Conservation (phyloP, 2,329 filamentous ascomycete genomes). For the Clonostachys rosea region DNA sequence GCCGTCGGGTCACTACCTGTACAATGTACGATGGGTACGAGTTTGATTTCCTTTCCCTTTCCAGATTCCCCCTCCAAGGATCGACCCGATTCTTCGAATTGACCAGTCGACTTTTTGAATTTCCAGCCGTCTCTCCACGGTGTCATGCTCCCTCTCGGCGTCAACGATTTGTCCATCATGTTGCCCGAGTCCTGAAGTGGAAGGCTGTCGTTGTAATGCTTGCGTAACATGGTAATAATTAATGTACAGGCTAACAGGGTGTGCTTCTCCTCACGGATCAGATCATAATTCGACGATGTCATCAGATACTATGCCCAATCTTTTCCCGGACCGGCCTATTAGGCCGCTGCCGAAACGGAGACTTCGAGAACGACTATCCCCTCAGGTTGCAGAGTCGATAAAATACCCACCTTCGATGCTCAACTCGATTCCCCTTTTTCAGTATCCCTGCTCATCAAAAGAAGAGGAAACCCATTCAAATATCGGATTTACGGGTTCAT, state of each 20-base stretch:
- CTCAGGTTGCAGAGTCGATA: slow-evolving; percentile 78
- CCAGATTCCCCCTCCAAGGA: too few species aligned
- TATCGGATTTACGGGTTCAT: slow-evolving; percentile 9
- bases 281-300: slow-evolving; percentile 52
- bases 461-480: slow-evolving; percentile 28
- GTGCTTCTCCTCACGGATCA: slow-evolving; percentile 14
- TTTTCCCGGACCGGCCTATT: slow-evolving; percentile 88
- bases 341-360: slow-evolving; percentile 86
- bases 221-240: too few species aligned
- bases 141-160: too few species aligned
- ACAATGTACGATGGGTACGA: slow-evolving; percentile 38
- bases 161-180: too few species aligned
- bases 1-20: slow-evolving; percentile 5
- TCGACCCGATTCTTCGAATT: too few species aligned
- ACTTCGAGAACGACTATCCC: slow-evolving; percentile 80
- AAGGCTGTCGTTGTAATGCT: too few species aligned
- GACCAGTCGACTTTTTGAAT: too few species aligned
- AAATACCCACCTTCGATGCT: slow-evolving; percentile 75
- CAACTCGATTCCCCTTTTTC: slow-evolving; percentile 70
- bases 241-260: slow-evolving; percentile 19
- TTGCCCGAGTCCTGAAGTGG: too few species aligned
- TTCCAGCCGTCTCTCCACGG: too few species aligned
- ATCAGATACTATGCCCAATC: slow-evolving; percentile 71
- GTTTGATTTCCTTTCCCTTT: slow-evolving; percentile 8
- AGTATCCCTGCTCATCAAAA: slow-evolving; percentile 39